Conservation (phyloP, 805 yeast genomes). For the Candida peoriensis region DNA sequence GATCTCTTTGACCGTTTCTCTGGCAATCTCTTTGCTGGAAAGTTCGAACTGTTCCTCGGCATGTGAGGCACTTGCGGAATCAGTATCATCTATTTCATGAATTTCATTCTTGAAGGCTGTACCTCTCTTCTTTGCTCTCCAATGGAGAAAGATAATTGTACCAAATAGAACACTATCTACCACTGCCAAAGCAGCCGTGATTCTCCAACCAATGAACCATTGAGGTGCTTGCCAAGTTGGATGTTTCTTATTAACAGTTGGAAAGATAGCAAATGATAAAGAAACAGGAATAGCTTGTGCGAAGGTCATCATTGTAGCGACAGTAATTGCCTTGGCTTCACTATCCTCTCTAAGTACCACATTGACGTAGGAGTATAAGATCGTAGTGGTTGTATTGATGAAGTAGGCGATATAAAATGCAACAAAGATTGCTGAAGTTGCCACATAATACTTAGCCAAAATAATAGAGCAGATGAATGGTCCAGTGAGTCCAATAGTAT, state of each 20-base stretch:
- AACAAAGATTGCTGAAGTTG: conserved; percentile 51
- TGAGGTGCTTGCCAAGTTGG: conserved; percentile 3
- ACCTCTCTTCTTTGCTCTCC: conserved; percentile 1
- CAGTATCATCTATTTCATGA: not conserved
- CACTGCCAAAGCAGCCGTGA: not conserved
- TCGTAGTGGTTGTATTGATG: conserved; percentile 57
- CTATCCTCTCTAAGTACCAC: conserved; percentile 51
- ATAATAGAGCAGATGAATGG: conserved; percentile 42
- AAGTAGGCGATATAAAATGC: conserved; percentile 51
- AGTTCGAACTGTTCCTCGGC: not conserved
- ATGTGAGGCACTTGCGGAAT: not conserved
- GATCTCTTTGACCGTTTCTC: not conserved
- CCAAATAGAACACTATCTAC: not conserved
- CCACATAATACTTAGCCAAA: conserved; percentile 50
- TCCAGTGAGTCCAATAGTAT: conserved; percentile 1
- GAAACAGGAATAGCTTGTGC: conserved; percentile 31
- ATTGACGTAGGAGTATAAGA: conserved; percentile 50
- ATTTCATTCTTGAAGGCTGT: not conserved
- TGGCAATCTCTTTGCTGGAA: not conserved
- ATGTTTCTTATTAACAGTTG: conserved; percentile 3
- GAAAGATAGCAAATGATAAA: conserved; percentile 3
- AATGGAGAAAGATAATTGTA: not conserved
- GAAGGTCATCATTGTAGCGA: conserved; percentile 43
- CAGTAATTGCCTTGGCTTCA: conserved; percentile 43
- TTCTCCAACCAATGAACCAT: conserved; percentile 8